phyloP scores from a whole-genome alignment of 306 rosid species.

The Phaseolus lunatus region DNA sequence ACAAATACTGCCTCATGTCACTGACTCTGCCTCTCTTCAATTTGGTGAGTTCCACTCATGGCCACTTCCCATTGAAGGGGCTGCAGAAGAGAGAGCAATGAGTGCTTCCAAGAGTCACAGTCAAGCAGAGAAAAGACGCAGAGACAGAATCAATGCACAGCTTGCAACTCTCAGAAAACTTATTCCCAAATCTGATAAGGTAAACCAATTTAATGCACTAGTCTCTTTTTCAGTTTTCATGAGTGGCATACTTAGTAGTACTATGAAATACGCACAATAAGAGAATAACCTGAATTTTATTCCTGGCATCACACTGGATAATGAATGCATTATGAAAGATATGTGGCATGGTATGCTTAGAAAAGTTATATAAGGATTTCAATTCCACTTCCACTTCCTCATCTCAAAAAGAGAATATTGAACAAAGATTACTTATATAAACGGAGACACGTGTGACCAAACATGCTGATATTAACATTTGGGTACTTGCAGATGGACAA shows the following conservation, averaged over 20 bases:
- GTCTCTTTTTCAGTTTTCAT: not conserved
- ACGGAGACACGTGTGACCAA: not conserved
- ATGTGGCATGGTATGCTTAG: constrained; percentile 21
- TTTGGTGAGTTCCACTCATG: constrained; percentile 65
- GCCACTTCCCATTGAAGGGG: constrained; percentile 48
- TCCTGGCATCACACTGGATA: not conserved
- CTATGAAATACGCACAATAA: not conserved
- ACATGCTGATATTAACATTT: not conserved
- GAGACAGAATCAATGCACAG: constrained; percentile 94
- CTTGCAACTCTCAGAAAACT: constrained; percentile 91
- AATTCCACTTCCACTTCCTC: not conserved
- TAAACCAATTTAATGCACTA: constrained; percentile 8
- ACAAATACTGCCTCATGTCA: constrained; percentile 48
- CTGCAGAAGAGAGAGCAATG: constrained; percentile 63
- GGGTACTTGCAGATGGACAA: constrained; percentile 83
- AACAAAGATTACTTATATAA: not conserved
- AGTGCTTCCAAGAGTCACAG: constrained; percentile 92
- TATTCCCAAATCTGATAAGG: constrained; percentile 96
- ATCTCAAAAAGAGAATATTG: not conserved
- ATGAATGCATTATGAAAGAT: constrained; percentile 9
- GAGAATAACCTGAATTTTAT: not conserved
- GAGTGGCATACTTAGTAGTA: not conserved
- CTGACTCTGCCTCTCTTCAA: constrained; percentile 59
- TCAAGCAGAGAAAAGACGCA: constrained; percentile 92
- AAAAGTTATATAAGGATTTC: not conserved